Evolutionary conservation across 768 basidiomycete genomes (phyloP).

Genomic region (Termitomyces sp.): DNA sequence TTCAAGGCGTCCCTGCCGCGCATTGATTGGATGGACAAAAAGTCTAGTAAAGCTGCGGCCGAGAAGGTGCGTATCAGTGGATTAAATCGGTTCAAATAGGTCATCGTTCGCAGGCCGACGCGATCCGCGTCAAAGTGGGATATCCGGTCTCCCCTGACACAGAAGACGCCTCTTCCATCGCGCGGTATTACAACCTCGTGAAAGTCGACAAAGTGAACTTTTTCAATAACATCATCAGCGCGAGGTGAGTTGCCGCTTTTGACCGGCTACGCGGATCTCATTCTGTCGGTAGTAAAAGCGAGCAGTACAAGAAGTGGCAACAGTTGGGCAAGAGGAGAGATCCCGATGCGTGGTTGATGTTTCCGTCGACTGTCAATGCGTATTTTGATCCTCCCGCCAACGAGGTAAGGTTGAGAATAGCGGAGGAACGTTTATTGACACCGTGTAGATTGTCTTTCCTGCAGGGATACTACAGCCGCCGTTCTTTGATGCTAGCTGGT

Average conservation of each 20-base stretch:
- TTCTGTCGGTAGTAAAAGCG: conserved; percentile 38
- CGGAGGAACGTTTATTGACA: not conserved
- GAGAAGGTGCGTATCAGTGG: conserved; percentile 56
- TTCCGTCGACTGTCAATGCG: conserved; percentile 80
- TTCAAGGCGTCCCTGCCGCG: conserved; percentile 74
- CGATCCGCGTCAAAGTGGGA: conserved; percentile 87
- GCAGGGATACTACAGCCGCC: conserved; percentile 93
- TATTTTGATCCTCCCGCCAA: conserved; percentile 86
- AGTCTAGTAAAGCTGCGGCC: conserved; percentile 75
- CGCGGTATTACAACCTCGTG: conserved; percentile 68
- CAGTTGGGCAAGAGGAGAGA: conserved; percentile 68
- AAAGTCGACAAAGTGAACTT: conserved; percentile 64
- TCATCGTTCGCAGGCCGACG: conserved; percentile 51
- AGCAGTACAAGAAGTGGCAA: conserved; percentile 66
- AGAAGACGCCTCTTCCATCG: conserved; percentile 58
- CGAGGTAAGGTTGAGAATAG: conserved; percentile 45
- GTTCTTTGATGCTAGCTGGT: conserved; percentile 84
- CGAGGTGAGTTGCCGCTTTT: conserved; percentile 31
- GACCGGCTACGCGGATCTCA: not conserved
- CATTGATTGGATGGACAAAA: conserved; percentile 89
- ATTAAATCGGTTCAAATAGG: not conserved
- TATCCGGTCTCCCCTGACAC: conserved; percentile 89
- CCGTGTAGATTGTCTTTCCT: conserved; percentile 80
- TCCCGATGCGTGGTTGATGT: conserved; percentile 81
- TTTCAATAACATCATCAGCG: conserved; percentile 78